phyloP scores from a whole-genome alignment of 2,329 filamentous ascomycete species.

The Fusarium nurragi region DNA sequence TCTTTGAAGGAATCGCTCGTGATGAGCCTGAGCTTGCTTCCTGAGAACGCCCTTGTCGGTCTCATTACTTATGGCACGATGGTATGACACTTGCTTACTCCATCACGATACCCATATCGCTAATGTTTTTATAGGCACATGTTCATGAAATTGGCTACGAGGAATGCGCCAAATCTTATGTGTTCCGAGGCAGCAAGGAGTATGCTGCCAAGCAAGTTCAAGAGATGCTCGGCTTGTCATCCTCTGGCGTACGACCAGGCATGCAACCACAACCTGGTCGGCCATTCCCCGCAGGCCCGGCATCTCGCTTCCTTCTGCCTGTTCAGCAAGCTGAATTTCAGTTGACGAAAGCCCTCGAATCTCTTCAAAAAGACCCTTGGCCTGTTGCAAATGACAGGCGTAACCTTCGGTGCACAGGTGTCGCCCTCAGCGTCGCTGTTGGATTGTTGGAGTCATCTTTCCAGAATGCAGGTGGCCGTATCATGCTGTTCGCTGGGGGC shows the following conservation, averaged over 20 bases:
- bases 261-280: constrained; percentile 80
- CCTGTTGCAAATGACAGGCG: constrained; percentile 93
- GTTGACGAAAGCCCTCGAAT: constrained; percentile 93
- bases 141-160: constrained; percentile 98
- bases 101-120: background rate
- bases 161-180: constrained; percentile 98
- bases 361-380: constrained; percentile 97
- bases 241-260: constrained; percentile 77
- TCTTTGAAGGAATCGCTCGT: constrained; percentile 87
- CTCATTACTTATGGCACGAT: constrained; percentile 93
- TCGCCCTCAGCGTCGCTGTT: constrained; percentile 94
- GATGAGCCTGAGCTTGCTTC: constrained; percentile 83
- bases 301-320: constrained; percentile 89
- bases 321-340: constrained; percentile 97
- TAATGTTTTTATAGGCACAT: constrained; percentile 70
- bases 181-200: constrained; percentile 97
- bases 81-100: constrained; percentile 60
- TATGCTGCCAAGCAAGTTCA: constrained; percentile 99
- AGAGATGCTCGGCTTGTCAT: constrained; percentile 91
- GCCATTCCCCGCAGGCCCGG: constrained; percentile 79
- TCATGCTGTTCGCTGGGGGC: constrained; percentile 97
- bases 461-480: constrained; percentile 91
- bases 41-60: constrained; percentile 82
- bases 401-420: constrained; percentile 89
- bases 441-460: constrained; percentile 94